phyloP scores from a whole-genome alignment of 164 flowering plant species.

The Stephania yunnanensis region DNA sequence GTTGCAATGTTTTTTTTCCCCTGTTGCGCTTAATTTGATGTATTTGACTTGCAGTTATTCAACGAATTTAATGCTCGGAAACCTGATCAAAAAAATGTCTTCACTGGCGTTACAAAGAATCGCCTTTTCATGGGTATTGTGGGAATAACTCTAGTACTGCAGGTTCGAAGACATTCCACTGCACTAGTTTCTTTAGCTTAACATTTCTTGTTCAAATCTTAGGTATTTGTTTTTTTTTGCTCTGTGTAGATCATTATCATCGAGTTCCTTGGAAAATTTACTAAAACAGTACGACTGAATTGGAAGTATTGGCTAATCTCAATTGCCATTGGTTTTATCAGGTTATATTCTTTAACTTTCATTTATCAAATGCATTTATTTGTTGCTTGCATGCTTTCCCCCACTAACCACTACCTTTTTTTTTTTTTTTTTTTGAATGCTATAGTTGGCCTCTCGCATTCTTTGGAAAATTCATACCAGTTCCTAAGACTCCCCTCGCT shows the following conservation, averaged over 20 bases:
- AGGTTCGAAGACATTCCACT: slow-evolving; percentile 35
- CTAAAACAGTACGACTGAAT: slow-evolving; percentile 52
- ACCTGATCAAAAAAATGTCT: slow-evolving; percentile 80
- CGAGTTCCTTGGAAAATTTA: slow-evolving; percentile 72
- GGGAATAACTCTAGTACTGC: slow-evolving; percentile 57
- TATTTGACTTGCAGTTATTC: slow-evolving; percentile 46
- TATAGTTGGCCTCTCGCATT: slow-evolving; percentile 90
- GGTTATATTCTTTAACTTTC: slow-evolving; percentile 31
- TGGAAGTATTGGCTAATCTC: slow-evolving; percentile 73
- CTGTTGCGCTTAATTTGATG: neutral
- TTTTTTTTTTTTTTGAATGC: neutral
- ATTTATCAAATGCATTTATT: neutral
- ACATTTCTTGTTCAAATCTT: neutral
- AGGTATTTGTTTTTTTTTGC: neutral
- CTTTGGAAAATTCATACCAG: slow-evolving; percentile 75
- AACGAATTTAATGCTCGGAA: slow-evolving; percentile 93
- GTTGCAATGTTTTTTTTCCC: neutral
- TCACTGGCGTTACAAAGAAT: slow-evolving; percentile 63
- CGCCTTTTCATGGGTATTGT: slow-evolving; percentile 72
- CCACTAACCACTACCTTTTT: neutral
- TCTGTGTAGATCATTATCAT: slow-evolving; percentile 53
- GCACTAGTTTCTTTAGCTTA: neutral
- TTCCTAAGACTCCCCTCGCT: slow-evolving; percentile 56
- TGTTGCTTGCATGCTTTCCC: neutral
- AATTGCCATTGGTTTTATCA: slow-evolving; percentile 52